Evolutionary conservation across 805 yeast genomes (phyloP).

Genomic region (Candida nemodendra): DNA sequence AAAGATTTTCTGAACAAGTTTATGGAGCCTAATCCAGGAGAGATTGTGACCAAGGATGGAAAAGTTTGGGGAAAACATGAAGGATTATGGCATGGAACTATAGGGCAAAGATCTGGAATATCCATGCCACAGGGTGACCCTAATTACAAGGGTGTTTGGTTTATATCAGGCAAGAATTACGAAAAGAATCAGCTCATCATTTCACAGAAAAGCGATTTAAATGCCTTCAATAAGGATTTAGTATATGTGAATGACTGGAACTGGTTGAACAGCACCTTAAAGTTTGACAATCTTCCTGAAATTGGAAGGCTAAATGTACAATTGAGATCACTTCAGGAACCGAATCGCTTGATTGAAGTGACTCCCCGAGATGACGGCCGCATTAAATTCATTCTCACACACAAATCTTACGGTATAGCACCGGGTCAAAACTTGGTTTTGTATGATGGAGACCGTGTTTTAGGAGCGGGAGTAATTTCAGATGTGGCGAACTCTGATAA

Average conservation of each 20-base stretch:
- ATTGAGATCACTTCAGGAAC: slow-evolving; percentile 70
- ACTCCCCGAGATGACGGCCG: slow-evolving; percentile 10
- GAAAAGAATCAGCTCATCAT: slow-evolving; percentile 73
- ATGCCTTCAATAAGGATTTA: slow-evolving; percentile 46
- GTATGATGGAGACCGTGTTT: slow-evolving; percentile 61
- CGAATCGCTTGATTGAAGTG: slow-evolving; percentile 34
- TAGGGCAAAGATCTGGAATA: slow-evolving; percentile 81
- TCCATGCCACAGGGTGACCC: slow-evolving; percentile 91
- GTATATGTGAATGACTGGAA: slow-evolving; percentile 46
- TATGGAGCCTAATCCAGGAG: slow-evolving; percentile 70
- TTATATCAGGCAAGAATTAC: slow-evolving; percentile 67
- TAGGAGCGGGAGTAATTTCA: slow-evolving; percentile 59
- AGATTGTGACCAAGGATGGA: slow-evolving; percentile 75
- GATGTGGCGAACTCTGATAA: slow-evolving; percentile 5
- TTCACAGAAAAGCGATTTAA: slow-evolving; percentile 65
- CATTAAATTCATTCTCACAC: slow-evolving; percentile 39
- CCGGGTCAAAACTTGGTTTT: slow-evolving; percentile 85
- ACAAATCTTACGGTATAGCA: slow-evolving; percentile 70
- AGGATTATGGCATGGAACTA: slow-evolving; percentile 94
- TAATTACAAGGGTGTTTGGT: slow-evolving; percentile 76
- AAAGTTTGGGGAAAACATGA: slow-evolving; percentile 74
- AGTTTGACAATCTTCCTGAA: slow-evolving; percentile 9
- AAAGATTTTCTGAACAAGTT: slow-evolving; percentile 73
- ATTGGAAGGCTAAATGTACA: slow-evolving; percentile 48
- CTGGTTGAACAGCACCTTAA: slow-evolving; percentile 41